These are phyloP conservation scores for Fusarium sterilihyphosum DNA, from an alignment of 2,329 filamentous ascomycete species.

Conservation along the genomic window DNA sequence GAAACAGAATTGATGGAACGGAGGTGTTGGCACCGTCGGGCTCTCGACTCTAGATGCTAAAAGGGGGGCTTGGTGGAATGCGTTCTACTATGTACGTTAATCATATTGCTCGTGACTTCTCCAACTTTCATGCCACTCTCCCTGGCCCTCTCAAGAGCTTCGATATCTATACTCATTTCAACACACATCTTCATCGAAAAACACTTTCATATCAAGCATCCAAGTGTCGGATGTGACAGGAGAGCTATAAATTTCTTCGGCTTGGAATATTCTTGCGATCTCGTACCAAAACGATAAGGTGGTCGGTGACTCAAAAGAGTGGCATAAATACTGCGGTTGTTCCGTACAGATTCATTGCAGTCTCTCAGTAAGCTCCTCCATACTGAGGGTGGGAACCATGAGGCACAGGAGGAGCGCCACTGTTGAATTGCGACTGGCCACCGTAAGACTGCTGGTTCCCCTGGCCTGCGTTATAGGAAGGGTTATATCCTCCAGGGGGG, in stretches of 20 bases:
- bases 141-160: slow-evolving; percentile 19
- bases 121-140: slow-evolving; percentile 27
- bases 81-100: slow-evolving; percentile 46
- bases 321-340: slow-evolving; percentile 4
- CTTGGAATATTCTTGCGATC: slow-evolving; percentile 22
- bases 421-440: slow-evolving; percentile 41
- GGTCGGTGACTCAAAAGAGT: neutral
- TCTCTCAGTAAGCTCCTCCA: slow-evolving; percentile 38
- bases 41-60: slow-evolving; percentile 26
- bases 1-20: slow-evolving; percentile 49
- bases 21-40: slow-evolving; percentile 17
- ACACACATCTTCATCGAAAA: slow-evolving; percentile 11
- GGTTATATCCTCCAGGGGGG: slow-evolving; percentile 42
- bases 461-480: slow-evolving; percentile 43
- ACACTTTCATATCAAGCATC: slow-evolving; percentile 20
- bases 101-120: slow-evolving; percentile 36
- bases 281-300: slow-evolving; percentile 10
- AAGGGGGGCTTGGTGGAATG: slow-evolving; percentile 32
- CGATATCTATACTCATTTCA: slow-evolving; percentile 25
- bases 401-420: slow-evolving; percentile 42
- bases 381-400: slow-evolving; percentile 49
- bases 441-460: slow-evolving; percentile 45
- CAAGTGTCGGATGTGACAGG: slow-evolving; percentile 15
- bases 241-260: slow-evolving; percentile 19
- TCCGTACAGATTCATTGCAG: neutral